Evolutionary conservation across 441 rosid species (phyloP).

Genomic region (Adansonia gregorii): DNA sequence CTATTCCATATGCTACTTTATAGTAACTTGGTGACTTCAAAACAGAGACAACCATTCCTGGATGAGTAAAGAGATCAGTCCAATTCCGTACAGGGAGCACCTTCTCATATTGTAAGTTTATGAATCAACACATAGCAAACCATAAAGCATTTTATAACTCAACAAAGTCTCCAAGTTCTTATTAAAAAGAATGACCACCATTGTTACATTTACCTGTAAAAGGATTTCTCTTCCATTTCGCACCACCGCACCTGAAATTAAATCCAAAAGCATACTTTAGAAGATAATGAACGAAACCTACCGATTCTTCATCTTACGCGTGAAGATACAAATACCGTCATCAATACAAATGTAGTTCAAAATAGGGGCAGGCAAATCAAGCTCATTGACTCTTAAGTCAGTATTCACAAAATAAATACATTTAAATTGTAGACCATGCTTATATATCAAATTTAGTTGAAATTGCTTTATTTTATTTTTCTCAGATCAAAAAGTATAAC

Average conservation of each 20-base stretch:
- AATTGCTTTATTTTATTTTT: not conserved
- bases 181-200: not conserved
- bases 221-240: constrained; percentile 78
- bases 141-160: not conserved
- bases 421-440: not conserved
- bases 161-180: constrained; percentile 3
- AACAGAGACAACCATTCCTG: constrained; percentile 5
- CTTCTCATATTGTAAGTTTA: not conserved
- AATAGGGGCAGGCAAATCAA: not conserved
- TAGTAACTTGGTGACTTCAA: not conserved
- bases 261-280: constrained; percentile 26
- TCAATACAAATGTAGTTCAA: not conserved
- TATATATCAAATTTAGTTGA: constrained; percentile 10
- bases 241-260: constrained; percentile 53
- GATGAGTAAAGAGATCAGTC: constrained; percentile 8
- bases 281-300: not conserved
- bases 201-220: constrained; percentile 57
- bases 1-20: not conserved
- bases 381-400: not conserved
- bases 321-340: not conserved
- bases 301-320: not conserved
- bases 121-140: not conserved
- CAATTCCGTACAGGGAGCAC: not conserved
- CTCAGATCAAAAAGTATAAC: not conserved
- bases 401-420: not conserved